Conservation (phyloP, 2,329 filamentous ascomycete genomes). For the Fusarium anthophilum region DNA sequence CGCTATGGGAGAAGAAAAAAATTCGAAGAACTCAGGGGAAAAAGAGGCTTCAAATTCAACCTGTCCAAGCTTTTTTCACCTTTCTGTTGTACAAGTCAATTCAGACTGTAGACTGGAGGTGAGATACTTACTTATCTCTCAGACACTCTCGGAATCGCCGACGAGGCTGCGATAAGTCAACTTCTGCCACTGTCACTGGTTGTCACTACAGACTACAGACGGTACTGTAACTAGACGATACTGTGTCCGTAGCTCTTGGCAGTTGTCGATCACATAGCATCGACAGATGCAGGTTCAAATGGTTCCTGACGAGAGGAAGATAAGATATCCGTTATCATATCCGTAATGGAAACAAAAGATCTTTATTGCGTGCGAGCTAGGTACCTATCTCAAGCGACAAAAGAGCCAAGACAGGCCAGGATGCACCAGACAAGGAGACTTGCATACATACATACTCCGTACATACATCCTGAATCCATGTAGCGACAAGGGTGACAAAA, state of each 20-base stretch:
- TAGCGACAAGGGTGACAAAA: conserved; percentile 28
- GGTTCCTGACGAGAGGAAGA: conserved; percentile 33
- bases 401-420: conserved; percentile 26
- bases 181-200: neutral
- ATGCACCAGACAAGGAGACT: conserved; percentile 16
- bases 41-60: conserved; percentile 23
- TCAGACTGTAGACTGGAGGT: neutral
- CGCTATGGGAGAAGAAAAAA: conserved; percentile 22
- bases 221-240: neutral
- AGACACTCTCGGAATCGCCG: conserved; percentile 33
- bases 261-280: conserved; percentile 17
- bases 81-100: conserved; percentile 10
- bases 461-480: conserved; percentile 1
- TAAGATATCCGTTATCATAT: conserved; percentile 39
- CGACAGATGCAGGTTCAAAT: conserved; percentile 21
- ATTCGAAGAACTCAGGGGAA: conserved; percentile 28
- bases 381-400: conserved; percentile 30
- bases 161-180: conserved; percentile 27
- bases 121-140: conserved; percentile 1
- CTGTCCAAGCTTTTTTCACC: neutral
- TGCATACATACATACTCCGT: conserved; percentile 17
- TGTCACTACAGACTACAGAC: neutral
- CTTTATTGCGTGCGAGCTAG: conserved; percentile 32
- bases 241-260: conserved; percentile 1
- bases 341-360: conserved; percentile 40